Evolutionary conservation across 1,284 basidiomycete species (phyloP), one percentile per base, ranked within the genome.

Genomic region (Apiotrichum porosum): DNA sequence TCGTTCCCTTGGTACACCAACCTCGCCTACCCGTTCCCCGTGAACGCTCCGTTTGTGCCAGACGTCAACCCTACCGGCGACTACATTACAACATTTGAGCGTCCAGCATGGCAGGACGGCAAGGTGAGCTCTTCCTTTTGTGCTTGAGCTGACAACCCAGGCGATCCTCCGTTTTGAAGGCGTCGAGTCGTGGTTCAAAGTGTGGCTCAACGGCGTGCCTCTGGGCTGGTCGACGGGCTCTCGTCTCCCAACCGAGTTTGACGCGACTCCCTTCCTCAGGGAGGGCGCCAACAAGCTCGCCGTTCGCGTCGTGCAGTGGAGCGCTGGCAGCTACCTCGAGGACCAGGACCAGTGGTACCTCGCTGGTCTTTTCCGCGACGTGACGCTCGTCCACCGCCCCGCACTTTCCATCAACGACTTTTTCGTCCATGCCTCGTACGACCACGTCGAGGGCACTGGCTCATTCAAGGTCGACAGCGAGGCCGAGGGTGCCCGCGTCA

Each of bases 141-240:
- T n/a, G 21, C 21, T 22, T n/a, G 32, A 24, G 33, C 42, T 44
- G 21, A 37, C 32, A 8, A 6, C 10, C 6, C 31, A 52, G 52
- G 39, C 41, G 1, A 18, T 61, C 3, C 24, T 61, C 9, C 56
- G 56, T n/a, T 61, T 58, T 21, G 59, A 61, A 36, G 59, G 59
- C 10, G 34, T 58, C 37, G 59, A 61, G 42, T 56, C 54, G 18
- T 61, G 56, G 56, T 30, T 19, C 23, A 61, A 61, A 45, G 46
- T 58, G 6, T 61, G 56, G 56, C 26, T 61, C 23, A 61, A 61
- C 38, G 59, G 59, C 14, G 15, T 2, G 9, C 44, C 48, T 37
- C 31, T 61, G 9, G 59, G 59, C 19, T 44, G 33, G 3, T 31
- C 49, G 9, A 42, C 37, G 3, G 59, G 59, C 9, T 47, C 43